These are phyloP conservation scores for Boletellus sp. DNA, from an alignment of 1,284 basidiomycete genomes.

Conservation along the genomic window DNA sequence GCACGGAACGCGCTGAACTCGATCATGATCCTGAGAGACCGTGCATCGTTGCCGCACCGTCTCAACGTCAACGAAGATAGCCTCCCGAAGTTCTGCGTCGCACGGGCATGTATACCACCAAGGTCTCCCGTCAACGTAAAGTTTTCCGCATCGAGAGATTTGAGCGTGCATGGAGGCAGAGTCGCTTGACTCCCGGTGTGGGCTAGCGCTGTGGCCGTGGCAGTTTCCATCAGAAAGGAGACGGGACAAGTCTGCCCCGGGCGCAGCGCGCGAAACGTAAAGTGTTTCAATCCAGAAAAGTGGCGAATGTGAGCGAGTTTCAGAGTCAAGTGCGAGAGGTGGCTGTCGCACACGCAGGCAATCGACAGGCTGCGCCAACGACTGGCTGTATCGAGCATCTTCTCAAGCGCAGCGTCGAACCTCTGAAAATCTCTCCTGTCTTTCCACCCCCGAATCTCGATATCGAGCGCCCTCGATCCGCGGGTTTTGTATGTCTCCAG, in stretches of 20 bases:
- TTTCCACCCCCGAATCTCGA: constrained; percentile 29
- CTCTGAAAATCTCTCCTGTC: constrained; percentile 32
- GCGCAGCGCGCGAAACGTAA: constrained; percentile 29
- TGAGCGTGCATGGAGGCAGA: constrained; percentile 17
- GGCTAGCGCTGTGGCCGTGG: constrained; percentile 9
- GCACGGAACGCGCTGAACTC: constrained; percentile 27
- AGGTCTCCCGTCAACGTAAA: constrained; percentile 24
- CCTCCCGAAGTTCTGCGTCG: constrained; percentile 19
- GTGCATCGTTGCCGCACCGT: constrained; percentile 27
- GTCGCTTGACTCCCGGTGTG: neutral
- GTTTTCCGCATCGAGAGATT: constrained; percentile 30
- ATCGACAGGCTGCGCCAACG: constrained; percentile 29
- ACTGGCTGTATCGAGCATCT: constrained; percentile 24
- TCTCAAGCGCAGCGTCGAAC: constrained; percentile 27
- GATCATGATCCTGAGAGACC: constrained; percentile 28
- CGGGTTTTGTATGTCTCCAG: constrained; percentile 26
- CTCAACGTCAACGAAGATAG: constrained; percentile 28
- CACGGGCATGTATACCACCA: constrained; percentile 11
- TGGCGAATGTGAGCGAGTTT: constrained; percentile 21
- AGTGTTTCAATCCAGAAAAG: constrained; percentile 26
- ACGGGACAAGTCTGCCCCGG: constrained; percentile 30
- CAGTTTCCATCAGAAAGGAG: constrained; percentile 21
- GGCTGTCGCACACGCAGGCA: constrained; percentile 24
- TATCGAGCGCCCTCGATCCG: constrained; percentile 25
- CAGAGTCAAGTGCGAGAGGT: constrained; percentile 28